Evolutionary conservation across 1,139 yeast species (phyloP), one percentile per base, ranked within the genome.

Genomic region (Zygotorulaspora mrakii): DNA sequence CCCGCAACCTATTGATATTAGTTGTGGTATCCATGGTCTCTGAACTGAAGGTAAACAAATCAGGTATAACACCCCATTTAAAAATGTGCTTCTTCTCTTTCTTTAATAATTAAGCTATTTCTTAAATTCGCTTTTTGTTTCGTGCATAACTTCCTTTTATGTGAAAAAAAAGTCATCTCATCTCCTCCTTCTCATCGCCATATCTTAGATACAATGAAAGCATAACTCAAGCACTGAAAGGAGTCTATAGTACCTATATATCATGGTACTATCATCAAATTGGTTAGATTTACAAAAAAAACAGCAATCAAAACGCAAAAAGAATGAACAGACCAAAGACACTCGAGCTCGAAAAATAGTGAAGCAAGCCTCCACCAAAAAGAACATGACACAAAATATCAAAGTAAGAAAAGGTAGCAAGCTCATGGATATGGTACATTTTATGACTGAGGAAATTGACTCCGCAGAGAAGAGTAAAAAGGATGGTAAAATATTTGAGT

Each of bases 191-290:
- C 33, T 22, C 30, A 7, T 32, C 23, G n/a, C 9, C 13, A 16
- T 0, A 16, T 23, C 8, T 3, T 7, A 8, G n/a, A n/a, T n/a
- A n/a, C n/a, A n/a, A n/a, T n/a, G n/a, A n/a, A n/a, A n/a, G n/a
- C n/a, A n/a, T n/a, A n/a, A n/a, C n/a, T n/a, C n/a, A n/a, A n/a
- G n/a, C n/a, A n/a, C n/a, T n/a, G 11, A 25, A 12, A 22, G 24
- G 3, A 1, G 13, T 6, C 6, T n/a, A n/a, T 10, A 18, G 20
- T 23, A 3, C 11, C 10, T 34, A 10, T 2, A 5, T 13, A 11
- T n/a, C 12, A 61, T 61, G 65, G 60, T 47, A n/a, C 47, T 59
- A 22, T 61, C 65, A 8, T 55, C 62, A 1, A 61, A 61, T 37
- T 60, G 65, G 65, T 32, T 42, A 11, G 47, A 51, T 17, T 40